phyloP scores from a whole-genome alignment of 2,329 filamentous ascomycete genomes.

The Cladosporium sphaerospermum region DNA sequence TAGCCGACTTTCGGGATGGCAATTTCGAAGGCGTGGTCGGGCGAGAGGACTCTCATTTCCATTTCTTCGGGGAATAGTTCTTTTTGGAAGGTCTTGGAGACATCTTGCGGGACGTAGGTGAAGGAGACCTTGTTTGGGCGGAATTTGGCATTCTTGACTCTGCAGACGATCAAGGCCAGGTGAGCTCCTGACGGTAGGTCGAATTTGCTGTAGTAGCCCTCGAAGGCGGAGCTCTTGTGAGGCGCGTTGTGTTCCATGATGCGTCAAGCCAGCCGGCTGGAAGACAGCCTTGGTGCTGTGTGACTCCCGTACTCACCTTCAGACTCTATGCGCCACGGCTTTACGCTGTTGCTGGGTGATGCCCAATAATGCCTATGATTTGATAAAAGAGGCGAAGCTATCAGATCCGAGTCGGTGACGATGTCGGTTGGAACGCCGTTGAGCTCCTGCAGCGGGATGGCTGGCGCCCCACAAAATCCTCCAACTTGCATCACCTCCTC shows the following conservation, averaged over 20 bases:
- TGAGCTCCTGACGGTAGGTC: slow-evolving; percentile 40
- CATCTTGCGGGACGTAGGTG: slow-evolving; percentile 40
- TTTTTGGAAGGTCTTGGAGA: slow-evolving; percentile 32
- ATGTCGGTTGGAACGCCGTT: no score
- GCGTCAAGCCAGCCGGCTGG: not conserved
- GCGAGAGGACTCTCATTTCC: slow-evolving; percentile 26
- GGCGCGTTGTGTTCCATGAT: slow-evolving; percentile 38
- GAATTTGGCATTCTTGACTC: slow-evolving; percentile 37
- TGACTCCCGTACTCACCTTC: no score
- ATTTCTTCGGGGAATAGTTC: slow-evolving; percentile 40
- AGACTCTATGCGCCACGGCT: no score
- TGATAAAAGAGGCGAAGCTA: no score
- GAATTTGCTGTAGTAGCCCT: slow-evolving; percentile 49
- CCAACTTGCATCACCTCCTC: no score
- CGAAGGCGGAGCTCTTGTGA: slow-evolving; percentile 38
- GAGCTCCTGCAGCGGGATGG: no score
- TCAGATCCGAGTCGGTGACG: no score
- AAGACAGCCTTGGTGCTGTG: no score
- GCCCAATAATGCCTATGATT: no score
- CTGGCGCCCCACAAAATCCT: no score
- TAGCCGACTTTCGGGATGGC: slow-evolving; percentile 35
- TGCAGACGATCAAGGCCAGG: slow-evolving; percentile 43
- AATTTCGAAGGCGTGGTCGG: slow-evolving; percentile 35
- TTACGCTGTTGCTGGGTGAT: no score
- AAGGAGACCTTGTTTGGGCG: slow-evolving; percentile 43